A percentile compares a stretch with the other conserved stretches of the same genome.
These are phyloP conservation scores for Populus nigra DNA, from an alignment of 345 rosid genomes.

Conservation along the genomic window DNA sequence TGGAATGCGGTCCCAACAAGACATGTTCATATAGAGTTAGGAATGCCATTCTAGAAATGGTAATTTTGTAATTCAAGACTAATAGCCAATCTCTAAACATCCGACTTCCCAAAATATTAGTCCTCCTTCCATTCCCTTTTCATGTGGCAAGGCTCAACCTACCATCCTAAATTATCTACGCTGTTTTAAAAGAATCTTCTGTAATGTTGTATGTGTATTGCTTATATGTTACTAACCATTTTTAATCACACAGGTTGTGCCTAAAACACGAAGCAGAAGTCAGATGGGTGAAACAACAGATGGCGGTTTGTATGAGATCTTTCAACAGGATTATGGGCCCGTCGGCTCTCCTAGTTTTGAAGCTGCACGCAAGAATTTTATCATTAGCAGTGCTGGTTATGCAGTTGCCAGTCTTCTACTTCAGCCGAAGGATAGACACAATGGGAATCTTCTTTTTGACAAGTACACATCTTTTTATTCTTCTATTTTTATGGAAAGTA, in stretches of 20 bases:
- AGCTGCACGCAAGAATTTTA: conserved; percentile 91
- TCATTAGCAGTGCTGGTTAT: conserved; percentile 97
- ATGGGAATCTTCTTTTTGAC: conserved; percentile 98
- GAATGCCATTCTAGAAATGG: background rate
- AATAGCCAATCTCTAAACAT: background rate
- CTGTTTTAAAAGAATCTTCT: background rate
- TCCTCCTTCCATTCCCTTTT: background rate
- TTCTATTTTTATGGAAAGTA: conserved; percentile 12
- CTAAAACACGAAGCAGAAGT: conserved; percentile 88
- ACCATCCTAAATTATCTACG: background rate
- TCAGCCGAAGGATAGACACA: conserved; percentile 99
- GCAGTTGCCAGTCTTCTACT: conserved; percentile 97
- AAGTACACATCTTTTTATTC: conserved; percentile 39
- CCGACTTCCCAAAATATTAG: background rate
- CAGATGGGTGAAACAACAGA: conserved; percentile 99
- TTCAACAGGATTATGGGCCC: conserved; percentile 95
- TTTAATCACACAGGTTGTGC: conserved; percentile 67
- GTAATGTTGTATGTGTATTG: background rate
- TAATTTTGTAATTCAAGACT: background rate
- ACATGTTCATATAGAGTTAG: background rate
- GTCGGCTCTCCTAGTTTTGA: conserved; percentile 91
- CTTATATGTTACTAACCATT: background rate
- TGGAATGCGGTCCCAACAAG: background rate
- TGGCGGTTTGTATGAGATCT: conserved; percentile 95
- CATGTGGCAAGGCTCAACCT: background rate